These are phyloP conservation scores for Syzygium aqueum DNA, from an alignment of 345 rosid species.

Conservation along the genomic window DNA sequence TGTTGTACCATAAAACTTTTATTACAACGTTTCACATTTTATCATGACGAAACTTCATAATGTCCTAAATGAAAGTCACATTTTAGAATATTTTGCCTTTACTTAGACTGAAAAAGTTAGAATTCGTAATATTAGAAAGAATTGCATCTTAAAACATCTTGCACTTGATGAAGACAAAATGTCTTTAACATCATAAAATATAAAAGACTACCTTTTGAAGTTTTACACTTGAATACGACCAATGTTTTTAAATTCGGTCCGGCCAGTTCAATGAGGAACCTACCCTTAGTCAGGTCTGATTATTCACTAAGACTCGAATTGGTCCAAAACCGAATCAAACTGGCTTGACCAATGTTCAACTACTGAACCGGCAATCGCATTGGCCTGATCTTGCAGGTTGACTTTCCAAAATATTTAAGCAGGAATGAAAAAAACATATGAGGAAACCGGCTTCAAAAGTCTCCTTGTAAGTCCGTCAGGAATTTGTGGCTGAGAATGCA, in stretches of 20 bases:
- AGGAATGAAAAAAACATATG: too few species aligned
- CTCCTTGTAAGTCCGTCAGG: not conserved
- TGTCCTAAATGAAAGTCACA: not conserved
- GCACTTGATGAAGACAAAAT: not conserved
- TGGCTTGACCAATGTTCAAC: not conserved
- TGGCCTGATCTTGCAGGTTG: not conserved
- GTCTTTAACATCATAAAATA: not conserved
- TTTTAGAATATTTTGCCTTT: not conserved
- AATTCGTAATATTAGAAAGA: not conserved
- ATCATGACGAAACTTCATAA: not conserved
- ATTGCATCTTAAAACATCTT: not conserved
- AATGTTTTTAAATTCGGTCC: not conserved
- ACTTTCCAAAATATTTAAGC: not conserved
- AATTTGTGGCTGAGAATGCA: not conserved
- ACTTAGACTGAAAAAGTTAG: not conserved
- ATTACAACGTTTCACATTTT: too few species aligned
- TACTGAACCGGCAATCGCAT: not conserved
- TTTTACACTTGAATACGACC: not conserved
- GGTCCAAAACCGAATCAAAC: not conserved
- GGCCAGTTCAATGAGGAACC: rapidly evolving
- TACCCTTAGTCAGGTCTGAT: not conserved
- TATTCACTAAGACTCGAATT: not conserved
- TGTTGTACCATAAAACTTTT: not conserved
- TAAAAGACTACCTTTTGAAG: not conserved
- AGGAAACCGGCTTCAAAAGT: not conserved